These are phyloP conservation scores for Hymenoscyphus repandus DNA, from an alignment of 2,329 filamentous ascomycete species.

Conservation along the genomic window DNA sequence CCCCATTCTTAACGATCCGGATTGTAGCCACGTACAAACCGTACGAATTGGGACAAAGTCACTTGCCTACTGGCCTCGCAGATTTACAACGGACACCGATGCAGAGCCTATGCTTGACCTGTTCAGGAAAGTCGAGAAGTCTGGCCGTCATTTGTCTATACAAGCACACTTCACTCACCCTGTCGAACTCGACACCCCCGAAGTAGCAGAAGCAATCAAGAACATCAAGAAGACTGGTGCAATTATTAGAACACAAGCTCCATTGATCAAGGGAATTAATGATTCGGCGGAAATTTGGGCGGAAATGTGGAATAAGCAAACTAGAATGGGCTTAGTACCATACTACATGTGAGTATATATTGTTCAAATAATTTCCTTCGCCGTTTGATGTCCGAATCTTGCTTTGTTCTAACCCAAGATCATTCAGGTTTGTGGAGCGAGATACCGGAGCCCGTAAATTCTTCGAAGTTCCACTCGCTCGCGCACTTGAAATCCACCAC, in stretches of 20 bases:
- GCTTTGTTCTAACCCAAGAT: not conserved
- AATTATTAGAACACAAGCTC: conserved; percentile 4
- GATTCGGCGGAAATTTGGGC: conserved; percentile 3
- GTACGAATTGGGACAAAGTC: conserved; percentile 11
- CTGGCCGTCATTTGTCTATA: conserved; percentile 2
- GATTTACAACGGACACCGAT: conserved; percentile 1
- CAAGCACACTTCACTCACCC: conserved; percentile 11
- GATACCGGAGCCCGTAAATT: conserved; percentile 9
- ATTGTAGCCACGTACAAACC: conserved; percentile 3
- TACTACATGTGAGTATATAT: conserved; percentile 10
- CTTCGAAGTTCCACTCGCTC: conserved; percentile 6
- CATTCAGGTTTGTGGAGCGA: conserved; percentile 9
- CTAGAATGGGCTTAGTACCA: not conserved
- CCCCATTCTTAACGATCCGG: conserved; percentile 2
- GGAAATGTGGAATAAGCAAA: conserved; percentile 9
- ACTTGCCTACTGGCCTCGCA: conserved; percentile 10
- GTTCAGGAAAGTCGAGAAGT: conserved; percentile 2
- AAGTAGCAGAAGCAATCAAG: conserved; percentile 6
- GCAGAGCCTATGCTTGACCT: not conserved
- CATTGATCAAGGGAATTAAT: conserved; percentile 6
- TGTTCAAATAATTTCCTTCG: not conserved
- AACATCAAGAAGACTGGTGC: conserved; percentile 5
- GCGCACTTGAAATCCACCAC: conserved; percentile 2
- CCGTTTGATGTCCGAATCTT: not conserved
- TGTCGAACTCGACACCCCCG: conserved; percentile 2